phyloP scores from a whole-genome alignment of 768 basidiomycete genomes.

The Termitomyces sp. region DNA sequence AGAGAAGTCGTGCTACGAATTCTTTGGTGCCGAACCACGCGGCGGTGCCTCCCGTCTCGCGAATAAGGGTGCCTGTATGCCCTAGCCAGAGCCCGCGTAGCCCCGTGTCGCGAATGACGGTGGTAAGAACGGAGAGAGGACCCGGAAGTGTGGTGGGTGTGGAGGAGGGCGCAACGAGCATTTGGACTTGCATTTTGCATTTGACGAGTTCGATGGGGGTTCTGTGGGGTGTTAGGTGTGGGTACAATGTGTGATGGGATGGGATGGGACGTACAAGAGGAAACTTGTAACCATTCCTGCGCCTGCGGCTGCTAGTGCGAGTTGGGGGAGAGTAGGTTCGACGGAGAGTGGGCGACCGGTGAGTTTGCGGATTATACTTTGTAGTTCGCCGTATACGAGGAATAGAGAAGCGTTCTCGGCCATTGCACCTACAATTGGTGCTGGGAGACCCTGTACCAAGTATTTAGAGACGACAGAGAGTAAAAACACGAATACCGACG shows the following conservation, averaged over 20 bases:
- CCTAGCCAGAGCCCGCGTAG: constrained; percentile 93
- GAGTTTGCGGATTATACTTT: constrained; percentile 49
- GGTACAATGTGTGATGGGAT: neutral
- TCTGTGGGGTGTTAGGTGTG: constrained; percentile 30
- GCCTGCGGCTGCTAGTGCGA: constrained; percentile 79
- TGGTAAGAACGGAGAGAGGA: constrained; percentile 61
- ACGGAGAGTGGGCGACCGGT: constrained; percentile 39
- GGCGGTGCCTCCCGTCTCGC: constrained; percentile 87
- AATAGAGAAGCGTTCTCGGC: constrained; percentile 89
- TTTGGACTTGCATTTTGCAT: constrained; percentile 97
- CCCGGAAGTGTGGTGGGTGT: constrained; percentile 52
- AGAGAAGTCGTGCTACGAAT: constrained; percentile 58
- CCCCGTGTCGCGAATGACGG: constrained; percentile 64
- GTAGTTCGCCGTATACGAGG: constrained; percentile 76
- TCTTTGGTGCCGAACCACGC: constrained; percentile 95
- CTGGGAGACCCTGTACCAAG: constrained; percentile 74
- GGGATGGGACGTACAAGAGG: constrained; percentile 59
- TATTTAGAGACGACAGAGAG: constrained; percentile 1
- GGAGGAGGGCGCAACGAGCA: constrained; percentile 41
- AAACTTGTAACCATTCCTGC: constrained; percentile 87
- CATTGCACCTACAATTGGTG: constrained; percentile 90
- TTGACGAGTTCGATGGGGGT: constrained; percentile 95
- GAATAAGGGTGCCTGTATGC: constrained; percentile 88
- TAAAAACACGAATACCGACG: constrained; percentile 41
- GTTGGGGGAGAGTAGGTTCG: constrained; percentile 47